These are phyloP conservation scores for Fulvia fulva DNA, from an alignment of 2,329 filamentous ascomycete species.

Conservation along the genomic window DNA sequence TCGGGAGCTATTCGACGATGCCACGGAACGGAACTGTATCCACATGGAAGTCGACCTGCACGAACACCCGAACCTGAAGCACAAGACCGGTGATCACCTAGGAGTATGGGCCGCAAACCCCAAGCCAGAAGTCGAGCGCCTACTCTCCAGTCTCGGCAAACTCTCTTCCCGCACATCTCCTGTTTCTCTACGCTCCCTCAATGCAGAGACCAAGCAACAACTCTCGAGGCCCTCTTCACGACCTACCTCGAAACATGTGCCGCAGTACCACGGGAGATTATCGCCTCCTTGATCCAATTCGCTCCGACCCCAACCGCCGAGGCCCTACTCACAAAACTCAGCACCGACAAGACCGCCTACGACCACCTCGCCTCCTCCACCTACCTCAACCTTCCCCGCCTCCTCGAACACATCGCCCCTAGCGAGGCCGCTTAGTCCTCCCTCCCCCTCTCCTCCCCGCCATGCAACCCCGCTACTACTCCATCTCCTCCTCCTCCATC, in stretches of 20 bases:
- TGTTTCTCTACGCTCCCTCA: conserved; percentile 31
- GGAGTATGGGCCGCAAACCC: conserved; percentile 42
- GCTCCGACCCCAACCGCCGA: conserved; percentile 36
- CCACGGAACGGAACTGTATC: conserved; percentile 38
- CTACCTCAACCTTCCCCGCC: conserved; percentile 38
- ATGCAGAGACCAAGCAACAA: conserved; percentile 34
- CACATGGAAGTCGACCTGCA: conserved; percentile 41
- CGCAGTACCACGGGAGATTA: conserved; percentile 39
- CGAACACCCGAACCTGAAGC: conserved; percentile 34
- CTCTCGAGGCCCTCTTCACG: conserved; percentile 38
- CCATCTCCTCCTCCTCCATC: conserved; percentile 31
- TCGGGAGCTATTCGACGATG: conserved; percentile 34
- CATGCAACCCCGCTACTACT: conserved; percentile 27
- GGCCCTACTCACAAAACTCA: conserved; percentile 28
- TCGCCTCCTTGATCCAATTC: conserved; percentile 38
- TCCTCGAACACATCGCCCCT: conserved; percentile 31
- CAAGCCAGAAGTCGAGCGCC: conserved; percentile 35
- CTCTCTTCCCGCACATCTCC: conserved; percentile 11
- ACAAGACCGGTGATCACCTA: conserved; percentile 45
- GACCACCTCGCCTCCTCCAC: conserved; percentile 29
- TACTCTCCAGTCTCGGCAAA: conserved; percentile 32
- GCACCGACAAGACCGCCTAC: conserved; percentile 35
- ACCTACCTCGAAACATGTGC: conserved; percentile 48
- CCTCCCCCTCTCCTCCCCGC: conserved; percentile 41
- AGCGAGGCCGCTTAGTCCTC: conserved; percentile 30